Percentiles rank a stretch among this genome's conserved stretches.
phyloP scores from a whole-genome alignment of 2,329 filamentous ascomycete species.

The Talaromyces sp. region DNA sequence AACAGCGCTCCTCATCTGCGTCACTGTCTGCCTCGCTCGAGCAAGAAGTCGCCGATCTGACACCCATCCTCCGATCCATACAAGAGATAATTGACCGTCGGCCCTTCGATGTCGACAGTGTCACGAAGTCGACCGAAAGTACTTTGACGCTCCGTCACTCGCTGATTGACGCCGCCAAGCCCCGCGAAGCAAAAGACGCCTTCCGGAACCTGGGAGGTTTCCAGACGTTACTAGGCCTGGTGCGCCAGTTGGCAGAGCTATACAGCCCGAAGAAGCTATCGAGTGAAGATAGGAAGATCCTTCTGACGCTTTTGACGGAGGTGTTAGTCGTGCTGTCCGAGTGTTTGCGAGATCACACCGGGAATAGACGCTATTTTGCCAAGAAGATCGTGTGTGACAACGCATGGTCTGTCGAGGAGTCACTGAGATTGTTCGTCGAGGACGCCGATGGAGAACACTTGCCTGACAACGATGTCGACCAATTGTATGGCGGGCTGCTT shows the following conservation, averaged over 20 bases:
- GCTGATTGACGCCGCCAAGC: conserved; percentile 49
- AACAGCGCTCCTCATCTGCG: conserved; percentile 10
- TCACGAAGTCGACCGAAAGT: conserved; percentile 47
- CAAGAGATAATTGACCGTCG: conserved; percentile 28
- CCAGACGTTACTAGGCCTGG: conserved; percentile 62
- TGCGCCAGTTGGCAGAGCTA: conserved; percentile 67
- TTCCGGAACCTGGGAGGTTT: conserved; percentile 80
- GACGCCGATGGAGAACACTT: conserved; percentile 40
- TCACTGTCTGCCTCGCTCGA: conserved; percentile 4
- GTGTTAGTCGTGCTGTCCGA: conserved; percentile 61
- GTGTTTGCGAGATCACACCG: conserved; percentile 70
- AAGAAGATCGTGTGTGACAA: conserved; percentile 70
- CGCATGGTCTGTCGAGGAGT: conserved; percentile 70
- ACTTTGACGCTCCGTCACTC: conserved; percentile 64
- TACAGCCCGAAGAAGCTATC: conserved; percentile 61
- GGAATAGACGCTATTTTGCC: conserved; percentile 83
- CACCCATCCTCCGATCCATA: conserved; percentile 31
- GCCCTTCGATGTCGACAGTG: conserved; percentile 28
- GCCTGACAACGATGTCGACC: conserved; percentile 56
- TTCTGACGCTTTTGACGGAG: conserved; percentile 63
- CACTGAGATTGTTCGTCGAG: conserved; percentile 60
- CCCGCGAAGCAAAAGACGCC: conserved; percentile 62
- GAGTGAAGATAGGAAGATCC: conserved; percentile 57
- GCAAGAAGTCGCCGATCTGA: conserved; percentile 9
- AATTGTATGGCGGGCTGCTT: conserved; percentile 77